phyloP scores from a whole-genome alignment of 2,329 filamentous ascomycete species.

The Chrysoporthe puriensis region DNA sequence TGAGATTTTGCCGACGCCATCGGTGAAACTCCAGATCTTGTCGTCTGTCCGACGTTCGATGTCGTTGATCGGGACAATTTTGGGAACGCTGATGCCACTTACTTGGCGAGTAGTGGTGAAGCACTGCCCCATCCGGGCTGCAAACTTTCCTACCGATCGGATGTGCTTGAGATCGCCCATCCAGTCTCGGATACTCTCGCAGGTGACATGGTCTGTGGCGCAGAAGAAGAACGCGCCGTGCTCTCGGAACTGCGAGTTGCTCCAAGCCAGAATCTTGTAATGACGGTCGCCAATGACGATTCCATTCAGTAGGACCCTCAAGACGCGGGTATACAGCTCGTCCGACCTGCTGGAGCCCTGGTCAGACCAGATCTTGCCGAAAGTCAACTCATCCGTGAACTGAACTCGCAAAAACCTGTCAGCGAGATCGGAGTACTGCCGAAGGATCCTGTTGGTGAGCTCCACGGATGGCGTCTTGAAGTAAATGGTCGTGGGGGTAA shows the following conservation, averaged over 20 bases:
- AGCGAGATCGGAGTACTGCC: slow-evolving; percentile 67
- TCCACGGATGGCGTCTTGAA: slow-evolving; percentile 80
- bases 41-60: slow-evolving; percentile 62
- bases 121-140: slow-evolving; percentile 88
- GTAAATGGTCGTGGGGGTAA: slow-evolving; percentile 85
- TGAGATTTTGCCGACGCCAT: slow-evolving; percentile 95
- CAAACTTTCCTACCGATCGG: slow-evolving; percentile 82
- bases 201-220: slow-evolving; percentile 66
- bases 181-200: slow-evolving; percentile 77
- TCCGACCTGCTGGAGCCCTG: slow-evolving; percentile 62
- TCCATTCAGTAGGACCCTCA: slow-evolving; percentile 72
- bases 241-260: slow-evolving; percentile 93
- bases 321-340: slow-evolving; percentile 74
- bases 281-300: slow-evolving; percentile 80
- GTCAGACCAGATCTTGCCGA: slow-evolving; percentile 62
- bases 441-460: slow-evolving; percentile 83
- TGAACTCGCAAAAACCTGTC: slow-evolving; percentile 89
- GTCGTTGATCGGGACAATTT: slow-evolving; percentile 67
- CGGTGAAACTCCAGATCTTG: slow-evolving; percentile 71
- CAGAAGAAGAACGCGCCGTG: slow-evolving; percentile 94
- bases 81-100: slow-evolving; percentile 62
- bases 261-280: slow-evolving; percentile 91
- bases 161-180: slow-evolving; percentile 89
- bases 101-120: slow-evolving; percentile 91
- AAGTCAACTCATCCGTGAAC: slow-evolving; percentile 78